These are phyloP conservation scores for Pseudogymnoascus sp. DNA, from an alignment of 2,329 filamentous ascomycete genomes.

Conservation along the genomic window DNA sequence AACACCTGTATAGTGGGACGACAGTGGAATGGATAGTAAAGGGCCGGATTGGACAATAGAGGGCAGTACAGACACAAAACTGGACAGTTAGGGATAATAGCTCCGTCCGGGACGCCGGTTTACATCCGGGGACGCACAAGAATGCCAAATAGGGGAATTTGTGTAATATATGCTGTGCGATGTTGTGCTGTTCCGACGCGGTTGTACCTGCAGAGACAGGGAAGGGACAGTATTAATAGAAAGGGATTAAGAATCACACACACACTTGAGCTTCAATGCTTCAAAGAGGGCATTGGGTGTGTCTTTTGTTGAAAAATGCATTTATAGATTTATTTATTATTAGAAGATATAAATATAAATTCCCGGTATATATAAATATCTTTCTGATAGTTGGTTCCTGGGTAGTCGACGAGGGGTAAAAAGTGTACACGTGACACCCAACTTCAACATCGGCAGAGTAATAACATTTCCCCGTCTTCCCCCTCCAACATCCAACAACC, in stretches of 20 bases:
- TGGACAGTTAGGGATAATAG: not conserved
- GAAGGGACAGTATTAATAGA: too few relatives aligned
- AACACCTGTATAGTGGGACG: not conserved
- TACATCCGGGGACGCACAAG: not conserved
- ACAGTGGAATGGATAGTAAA: not conserved
- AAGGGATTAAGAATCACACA: not conserved
- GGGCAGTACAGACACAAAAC: not conserved
- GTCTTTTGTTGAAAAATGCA: not conserved
- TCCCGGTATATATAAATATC: not conserved
- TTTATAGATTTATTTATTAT: not conserved
- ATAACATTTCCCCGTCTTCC: not conserved
- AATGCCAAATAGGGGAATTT: not conserved
- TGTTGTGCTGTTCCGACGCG: not conserved
- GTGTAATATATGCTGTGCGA: not conserved
- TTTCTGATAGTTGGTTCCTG: not conserved
- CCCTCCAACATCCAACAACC: not conserved
- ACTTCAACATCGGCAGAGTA: not conserved
- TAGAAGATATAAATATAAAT: not conserved
- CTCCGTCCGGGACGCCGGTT: not conserved
- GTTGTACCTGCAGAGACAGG: not conserved
- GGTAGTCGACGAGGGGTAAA: not conserved
- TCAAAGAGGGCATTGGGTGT: not conserved
- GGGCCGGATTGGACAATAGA: not conserved
- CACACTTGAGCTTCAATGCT: not conserved
- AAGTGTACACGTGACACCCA: not conserved